Evolutionary conservation across 805 yeast species (phyloP).

Genomic region (Pachysolen tannophilus): DNA sequence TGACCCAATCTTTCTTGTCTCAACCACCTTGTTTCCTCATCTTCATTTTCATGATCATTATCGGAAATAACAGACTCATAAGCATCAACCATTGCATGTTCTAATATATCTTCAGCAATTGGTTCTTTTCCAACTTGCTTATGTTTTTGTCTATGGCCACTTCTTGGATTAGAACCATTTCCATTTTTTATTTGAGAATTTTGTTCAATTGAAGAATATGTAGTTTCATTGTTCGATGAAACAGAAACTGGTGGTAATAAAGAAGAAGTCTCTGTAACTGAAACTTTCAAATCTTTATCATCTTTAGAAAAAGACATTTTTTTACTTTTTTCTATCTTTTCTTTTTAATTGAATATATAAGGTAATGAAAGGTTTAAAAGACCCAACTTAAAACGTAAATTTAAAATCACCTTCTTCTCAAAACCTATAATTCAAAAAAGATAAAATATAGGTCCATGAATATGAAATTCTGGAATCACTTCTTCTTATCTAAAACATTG

Average conservation of each 20-base stretch:
- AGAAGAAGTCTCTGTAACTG: background rate
- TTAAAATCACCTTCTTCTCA: too few species aligned
- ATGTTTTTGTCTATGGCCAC: too few species aligned
- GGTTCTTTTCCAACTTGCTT: background rate
- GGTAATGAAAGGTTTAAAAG: too few species aligned
- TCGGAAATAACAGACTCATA: constrained; percentile 31
- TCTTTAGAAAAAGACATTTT: too few species aligned
- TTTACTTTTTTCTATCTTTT: too few species aligned
- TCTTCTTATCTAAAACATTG: too few species aligned
- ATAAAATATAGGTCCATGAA: too few species aligned
- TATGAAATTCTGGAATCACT: too few species aligned
- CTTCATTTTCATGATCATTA: constrained; percentile 25
- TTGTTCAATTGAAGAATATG: background rate
- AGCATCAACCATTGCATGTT: constrained; percentile 15
- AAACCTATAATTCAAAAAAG: too few species aligned
- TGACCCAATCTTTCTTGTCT: constrained; percentile 41
- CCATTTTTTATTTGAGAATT: background rate
- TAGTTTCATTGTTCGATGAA: background rate
- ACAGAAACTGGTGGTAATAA: background rate
- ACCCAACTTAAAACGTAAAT: too few species aligned
- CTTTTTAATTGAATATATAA: too few species aligned
- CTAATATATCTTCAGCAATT: constrained; percentile 9
- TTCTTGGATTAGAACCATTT: background rate
- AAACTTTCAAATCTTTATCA: too few species aligned
- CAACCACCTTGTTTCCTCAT: constrained; percentile 41